A percentile compares a stretch with the other conserved stretches of the same genome.
These are phyloP conservation scores for Acrocalymma vagum DNA, from an alignment of 2,329 filamentous ascomycete species.

Conservation along the genomic window DNA sequence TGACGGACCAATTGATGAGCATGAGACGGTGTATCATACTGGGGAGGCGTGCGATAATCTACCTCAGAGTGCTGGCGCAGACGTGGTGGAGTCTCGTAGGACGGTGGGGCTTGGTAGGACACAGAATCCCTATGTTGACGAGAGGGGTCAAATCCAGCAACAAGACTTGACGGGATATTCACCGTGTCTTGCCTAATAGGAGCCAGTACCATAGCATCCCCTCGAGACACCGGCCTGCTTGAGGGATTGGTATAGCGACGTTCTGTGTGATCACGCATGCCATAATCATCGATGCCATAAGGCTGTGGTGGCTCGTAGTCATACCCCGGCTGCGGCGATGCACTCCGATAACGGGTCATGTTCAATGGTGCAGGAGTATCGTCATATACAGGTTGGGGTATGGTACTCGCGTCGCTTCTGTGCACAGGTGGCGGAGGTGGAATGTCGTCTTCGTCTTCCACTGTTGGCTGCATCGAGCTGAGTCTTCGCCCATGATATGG, in stretches of 20 bases:
- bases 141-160: constrained; percentile 37
- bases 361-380: constrained; percentile 46
- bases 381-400: constrained; percentile 31
- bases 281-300: constrained; percentile 33
- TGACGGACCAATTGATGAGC: constrained; percentile 40
- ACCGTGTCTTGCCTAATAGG: constrained; percentile 39
- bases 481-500: constrained; percentile 57
- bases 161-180: constrained; percentile 37
- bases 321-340: constrained; percentile 28
- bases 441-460: constrained; percentile 70
- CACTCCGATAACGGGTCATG: constrained; percentile 36
- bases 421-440: constrained; percentile 50
- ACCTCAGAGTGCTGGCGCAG: constrained; percentile 44
- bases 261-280: constrained; percentile 31
- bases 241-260: constrained; percentile 43
- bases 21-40: constrained; percentile 39
- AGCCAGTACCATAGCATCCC: constrained; percentile 43
- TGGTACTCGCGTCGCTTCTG: constrained; percentile 41
- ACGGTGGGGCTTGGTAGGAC: constrained; percentile 29
- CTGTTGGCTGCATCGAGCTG: constrained; percentile 66
- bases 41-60: constrained; percentile 40
- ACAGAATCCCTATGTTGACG: constrained; percentile 32
- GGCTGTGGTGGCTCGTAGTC: constrained; percentile 35
- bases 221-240: constrained; percentile 43
- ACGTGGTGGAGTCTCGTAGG: constrained; percentile 35